These are phyloP conservation scores for Russula olivacea DNA, from an alignment of 768 basidiomycete genomes.

Conservation along the genomic window DNA sequence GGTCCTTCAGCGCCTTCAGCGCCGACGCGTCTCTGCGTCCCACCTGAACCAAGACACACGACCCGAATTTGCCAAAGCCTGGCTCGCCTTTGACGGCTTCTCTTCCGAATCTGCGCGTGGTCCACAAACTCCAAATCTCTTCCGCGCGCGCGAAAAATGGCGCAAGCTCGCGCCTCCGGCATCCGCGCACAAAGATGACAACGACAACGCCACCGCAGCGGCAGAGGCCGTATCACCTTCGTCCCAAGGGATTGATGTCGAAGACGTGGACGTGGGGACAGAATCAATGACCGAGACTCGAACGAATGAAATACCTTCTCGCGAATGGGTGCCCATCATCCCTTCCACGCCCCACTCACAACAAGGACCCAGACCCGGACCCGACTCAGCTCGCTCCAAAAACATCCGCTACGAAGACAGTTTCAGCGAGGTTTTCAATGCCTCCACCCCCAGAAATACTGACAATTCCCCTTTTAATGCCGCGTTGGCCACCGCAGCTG, in stretches of 20 bases:
- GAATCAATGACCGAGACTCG: not conserved
- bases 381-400: not conserved
- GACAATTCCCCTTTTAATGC: not conserved
- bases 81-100: slow-evolving; percentile 22
- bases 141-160: slow-evolving; percentile 18
- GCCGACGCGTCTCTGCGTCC: not conserved
- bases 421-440: not conserved
- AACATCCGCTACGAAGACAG: not conserved
- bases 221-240: not conserved
- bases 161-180: not conserved
- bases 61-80: not conserved
- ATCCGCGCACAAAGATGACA: not conserved
- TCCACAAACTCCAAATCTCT: slow-evolving; percentile 7
- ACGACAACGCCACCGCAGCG: not conserved
- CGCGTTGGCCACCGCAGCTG: not conserved
- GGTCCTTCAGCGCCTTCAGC: not conserved
- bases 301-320: not conserved
- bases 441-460: not conserved
- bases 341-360: not conserved
- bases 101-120: slow-evolving; percentile 16
- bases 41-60: not conserved
- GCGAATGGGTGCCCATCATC: slow-evolving; percentile 14
- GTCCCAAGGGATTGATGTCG: not conserved
- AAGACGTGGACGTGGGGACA: not conserved
- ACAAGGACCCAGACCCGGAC: not conserved